A percentile compares a stretch with the other conserved stretches of the same genome.
Evolutionary conservation across 495 filamentous ascomycete species (phyloP).

Genomic region (Delitschia confertaspora): DNA sequence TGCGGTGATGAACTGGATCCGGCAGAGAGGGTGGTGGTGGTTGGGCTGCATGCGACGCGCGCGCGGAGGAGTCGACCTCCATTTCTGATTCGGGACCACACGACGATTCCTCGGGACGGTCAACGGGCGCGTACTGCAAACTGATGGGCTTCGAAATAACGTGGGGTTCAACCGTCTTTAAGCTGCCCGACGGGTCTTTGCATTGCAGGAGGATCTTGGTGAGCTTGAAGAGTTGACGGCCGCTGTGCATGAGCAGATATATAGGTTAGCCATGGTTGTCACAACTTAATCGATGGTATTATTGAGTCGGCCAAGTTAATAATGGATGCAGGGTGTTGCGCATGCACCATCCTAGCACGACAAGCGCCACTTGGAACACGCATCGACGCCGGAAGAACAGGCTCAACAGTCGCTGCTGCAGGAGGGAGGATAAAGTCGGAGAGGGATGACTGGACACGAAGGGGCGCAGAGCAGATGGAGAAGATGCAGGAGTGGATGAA

Average conservation of each 20-base stretch:
- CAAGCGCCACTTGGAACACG: conserved; percentile 12
- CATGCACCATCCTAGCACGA: conserved; percentile 13
- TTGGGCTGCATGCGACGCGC: conserved; percentile 16
- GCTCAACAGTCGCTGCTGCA: not conserved
- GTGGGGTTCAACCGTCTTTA: conserved; percentile 9
- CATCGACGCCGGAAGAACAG: not conserved
- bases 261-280: conserved; percentile 10
- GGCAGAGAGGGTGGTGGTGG: conserved; percentile 10
- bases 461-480: too few species aligned
- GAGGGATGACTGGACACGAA: not conserved
- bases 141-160: conserved; percentile 2
- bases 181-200: conserved; percentile 8
- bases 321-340: conserved; percentile 14
- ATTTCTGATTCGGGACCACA: conserved; percentile 13
- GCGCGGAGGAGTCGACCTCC: conserved; percentile 15
- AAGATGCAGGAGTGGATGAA: too few species aligned
- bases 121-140: conserved; percentile 3
- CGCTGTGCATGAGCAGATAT: conserved; percentile 11
- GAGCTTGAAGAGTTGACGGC: conserved; percentile 27
- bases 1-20: not conserved
- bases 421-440: not conserved
- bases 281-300: conserved; percentile 1
- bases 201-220: conserved; percentile 23
- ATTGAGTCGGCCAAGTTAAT: conserved; percentile 5
- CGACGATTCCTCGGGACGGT: conserved; percentile 6